Evolutionary conservation across 257 asterid species (phyloP).

Genomic region (Coffea eugenioides): DNA sequence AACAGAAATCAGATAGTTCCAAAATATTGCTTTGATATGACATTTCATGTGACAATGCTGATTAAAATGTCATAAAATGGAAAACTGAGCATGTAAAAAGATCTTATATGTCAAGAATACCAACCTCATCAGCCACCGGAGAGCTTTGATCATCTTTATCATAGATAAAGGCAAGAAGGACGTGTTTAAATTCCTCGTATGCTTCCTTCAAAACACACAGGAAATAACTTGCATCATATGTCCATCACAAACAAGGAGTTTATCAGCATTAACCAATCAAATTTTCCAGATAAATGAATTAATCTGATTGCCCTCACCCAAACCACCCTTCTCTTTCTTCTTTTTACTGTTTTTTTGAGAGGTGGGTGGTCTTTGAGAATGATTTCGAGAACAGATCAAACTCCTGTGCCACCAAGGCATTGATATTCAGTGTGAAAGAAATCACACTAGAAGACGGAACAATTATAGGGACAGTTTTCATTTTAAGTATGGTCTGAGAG

Average conservation of each 20-base stretch:
- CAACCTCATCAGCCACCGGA: constrained; percentile 92
- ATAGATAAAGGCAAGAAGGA: constrained; percentile 83
- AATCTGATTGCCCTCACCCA: neutral
- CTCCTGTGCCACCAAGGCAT: neutral
- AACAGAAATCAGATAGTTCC: neutral
- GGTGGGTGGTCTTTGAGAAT: neutral
- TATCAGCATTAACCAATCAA: constrained; percentile 2
- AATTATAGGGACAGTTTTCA: neutral
- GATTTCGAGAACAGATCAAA: neutral
- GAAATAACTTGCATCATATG: constrained; percentile 27
- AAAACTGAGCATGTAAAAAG: neutral
- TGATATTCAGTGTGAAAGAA: neutral
- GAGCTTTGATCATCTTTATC: constrained; percentile 83
- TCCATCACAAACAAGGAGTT: constrained; percentile 8
- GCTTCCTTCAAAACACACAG: constrained; percentile 73
- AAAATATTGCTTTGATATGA: neutral
- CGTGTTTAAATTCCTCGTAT: constrained; percentile 92
- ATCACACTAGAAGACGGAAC: neutral
- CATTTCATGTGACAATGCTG: too few relatives aligned
- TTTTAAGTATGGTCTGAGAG: too few relatives aligned
- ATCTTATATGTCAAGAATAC: constrained; percentile 7
- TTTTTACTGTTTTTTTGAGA: neutral
- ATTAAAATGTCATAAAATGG: neutral
- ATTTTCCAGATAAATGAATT: neutral
- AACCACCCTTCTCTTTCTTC: neutral